Evolutionary conservation across 495 filamentous ascomycete species (phyloP).

Genomic region (Hypoxylon lenormandii): DNA sequence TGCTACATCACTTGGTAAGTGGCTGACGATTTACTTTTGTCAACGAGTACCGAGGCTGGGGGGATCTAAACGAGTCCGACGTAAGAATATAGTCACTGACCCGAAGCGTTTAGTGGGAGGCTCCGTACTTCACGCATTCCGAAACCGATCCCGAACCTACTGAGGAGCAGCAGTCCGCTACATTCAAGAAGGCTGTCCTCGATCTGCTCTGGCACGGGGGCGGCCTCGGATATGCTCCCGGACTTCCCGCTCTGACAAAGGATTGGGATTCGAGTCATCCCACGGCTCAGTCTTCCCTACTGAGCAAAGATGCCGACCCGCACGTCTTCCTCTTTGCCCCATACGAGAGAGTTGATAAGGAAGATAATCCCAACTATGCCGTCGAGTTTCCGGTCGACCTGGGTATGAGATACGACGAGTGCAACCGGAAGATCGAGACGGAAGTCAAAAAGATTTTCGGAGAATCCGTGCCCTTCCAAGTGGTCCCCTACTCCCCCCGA

Average conservation of each 20-base stretch:
- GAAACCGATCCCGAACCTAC: neutral
- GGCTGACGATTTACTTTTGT: neutral
- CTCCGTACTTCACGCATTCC: neutral
- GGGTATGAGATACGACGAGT: neutral
- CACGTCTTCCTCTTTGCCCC: neutral
- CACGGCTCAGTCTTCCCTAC: neutral
- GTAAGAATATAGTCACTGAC: neutral
- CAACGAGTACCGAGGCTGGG: neutral
- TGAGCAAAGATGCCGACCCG: neutral
- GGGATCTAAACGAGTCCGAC: neutral
- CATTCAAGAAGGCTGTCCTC: neutral
- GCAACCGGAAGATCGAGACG: neutral
- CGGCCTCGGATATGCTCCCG: neutral
- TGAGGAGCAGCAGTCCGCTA: neutral
- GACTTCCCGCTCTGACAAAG: neutral
- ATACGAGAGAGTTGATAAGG: neutral
- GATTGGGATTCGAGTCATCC: neutral
- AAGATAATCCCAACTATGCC: neutral
- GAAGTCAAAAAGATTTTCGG: neutral
- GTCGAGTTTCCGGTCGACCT: neutral
- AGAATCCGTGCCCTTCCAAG: neutral
- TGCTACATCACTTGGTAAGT: neutral
- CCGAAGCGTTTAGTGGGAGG: neutral
- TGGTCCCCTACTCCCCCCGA: neutral
- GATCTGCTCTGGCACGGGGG: neutral